phyloP scores from a whole-genome alignment of 2,329 filamentous ascomycete species.

The Penicillium janthinellum region DNA sequence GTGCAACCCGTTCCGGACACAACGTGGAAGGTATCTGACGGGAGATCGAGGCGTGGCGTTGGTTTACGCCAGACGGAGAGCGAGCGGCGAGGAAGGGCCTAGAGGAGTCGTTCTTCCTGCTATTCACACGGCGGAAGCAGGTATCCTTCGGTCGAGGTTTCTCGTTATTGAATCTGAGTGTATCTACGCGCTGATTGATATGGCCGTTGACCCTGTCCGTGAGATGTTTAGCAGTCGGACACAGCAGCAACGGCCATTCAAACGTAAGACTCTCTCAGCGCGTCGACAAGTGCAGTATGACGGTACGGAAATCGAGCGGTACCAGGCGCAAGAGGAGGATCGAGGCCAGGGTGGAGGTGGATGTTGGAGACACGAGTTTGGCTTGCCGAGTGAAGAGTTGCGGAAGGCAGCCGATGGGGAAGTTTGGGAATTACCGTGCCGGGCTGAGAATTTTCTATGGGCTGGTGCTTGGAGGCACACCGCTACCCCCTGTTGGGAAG shows the following conservation, averaged over 20 bases:
- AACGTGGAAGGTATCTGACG: background rate
- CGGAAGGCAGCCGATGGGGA: constrained; percentile 17
- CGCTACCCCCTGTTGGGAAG: constrained; percentile 15
- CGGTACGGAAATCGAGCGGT: background rate
- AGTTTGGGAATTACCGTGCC: constrained; percentile 20
- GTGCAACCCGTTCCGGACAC: constrained; percentile 1
- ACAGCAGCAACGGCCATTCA: constrained; percentile 28
- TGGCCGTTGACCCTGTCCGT: constrained; percentile 28
- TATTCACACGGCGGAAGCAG: background rate
- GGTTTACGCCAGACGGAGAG: background rate
- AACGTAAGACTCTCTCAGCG: constrained; percentile 11
- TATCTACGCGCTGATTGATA: constrained; percentile 9
- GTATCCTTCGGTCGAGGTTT: constrained; percentile 1
- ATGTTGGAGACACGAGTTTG: background rate
- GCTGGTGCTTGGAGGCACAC: constrained; percentile 18
- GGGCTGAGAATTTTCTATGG: constrained; percentile 26
- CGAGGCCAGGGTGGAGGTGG: background rate
- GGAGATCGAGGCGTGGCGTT: constrained; percentile 1
- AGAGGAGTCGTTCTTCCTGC: background rate
- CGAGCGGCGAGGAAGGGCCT: background rate
- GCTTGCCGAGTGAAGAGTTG: constrained; percentile 6
- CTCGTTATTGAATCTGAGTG: background rate
- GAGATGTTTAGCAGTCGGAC: constrained; percentile 21
- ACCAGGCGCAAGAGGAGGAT: background rate
- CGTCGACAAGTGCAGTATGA: background rate